A percentile compares a stretch with the other conserved stretches of the same genome.
Conservation (phyloP, 148 eudicot genomes). For the Diospyros lotus region DNA sequence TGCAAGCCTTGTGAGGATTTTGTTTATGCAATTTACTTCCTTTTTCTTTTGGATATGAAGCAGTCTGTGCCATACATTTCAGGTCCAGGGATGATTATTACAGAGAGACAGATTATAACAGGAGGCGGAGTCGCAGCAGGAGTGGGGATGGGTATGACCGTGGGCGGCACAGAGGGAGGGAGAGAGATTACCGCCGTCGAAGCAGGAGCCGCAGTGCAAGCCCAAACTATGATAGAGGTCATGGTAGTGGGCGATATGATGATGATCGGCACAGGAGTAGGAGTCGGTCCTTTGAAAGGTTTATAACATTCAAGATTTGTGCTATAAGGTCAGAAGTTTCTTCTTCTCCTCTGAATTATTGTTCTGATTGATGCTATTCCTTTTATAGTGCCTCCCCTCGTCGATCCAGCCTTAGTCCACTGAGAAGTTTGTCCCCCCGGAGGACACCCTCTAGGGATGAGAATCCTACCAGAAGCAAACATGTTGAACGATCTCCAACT, state of each 20-base stretch:
- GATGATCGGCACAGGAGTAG: conserved; percentile 35
- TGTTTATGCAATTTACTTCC: background rate
- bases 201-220: conserved; percentile 71
- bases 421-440: conserved; percentile 48
- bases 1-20: background rate
- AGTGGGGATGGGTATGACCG: conserved; percentile 62
- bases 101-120: conserved; percentile 36
- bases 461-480: conserved; percentile 32
- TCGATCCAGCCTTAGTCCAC: conserved; percentile 36
- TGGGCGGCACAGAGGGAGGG: conserved; percentile 44
- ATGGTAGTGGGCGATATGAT: conserved; percentile 25
- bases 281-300: conserved; percentile 56
- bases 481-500: conserved; percentile 29
- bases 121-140: conserved; percentile 62
- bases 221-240: conserved; percentile 36
- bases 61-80: background rate
- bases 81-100: conserved; percentile 51
- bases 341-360: conserved; percentile 6
- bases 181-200: conserved; percentile 36
- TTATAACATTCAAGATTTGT: background rate
- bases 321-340: background rate
- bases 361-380: conserved; percentile 3
- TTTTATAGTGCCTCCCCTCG: conserved; percentile 39
- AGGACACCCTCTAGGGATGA: conserved; percentile 36
- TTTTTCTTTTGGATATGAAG: background rate